These are phyloP conservation scores for Penicillium mononematosum DNA, from an alignment of 495 filamentous ascomycete species.

Conservation along the genomic window DNA sequence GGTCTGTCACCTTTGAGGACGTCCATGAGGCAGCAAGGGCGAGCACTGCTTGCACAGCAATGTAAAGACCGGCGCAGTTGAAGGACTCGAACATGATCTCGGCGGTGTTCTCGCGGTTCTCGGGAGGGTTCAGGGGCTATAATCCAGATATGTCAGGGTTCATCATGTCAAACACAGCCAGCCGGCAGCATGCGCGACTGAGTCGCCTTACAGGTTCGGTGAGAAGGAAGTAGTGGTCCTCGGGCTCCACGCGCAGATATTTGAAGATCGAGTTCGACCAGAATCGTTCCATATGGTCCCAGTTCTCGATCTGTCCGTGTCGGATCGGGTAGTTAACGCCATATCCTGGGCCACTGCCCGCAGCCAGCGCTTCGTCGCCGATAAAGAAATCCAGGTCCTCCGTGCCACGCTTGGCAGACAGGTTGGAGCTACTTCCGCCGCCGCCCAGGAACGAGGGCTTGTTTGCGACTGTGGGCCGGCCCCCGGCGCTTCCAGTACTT, in stretches of 20 bases:
- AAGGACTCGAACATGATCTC: conserved; percentile 99
- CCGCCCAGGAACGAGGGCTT: conserved; percentile 96
- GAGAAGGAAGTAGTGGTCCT: conserved; percentile 96
- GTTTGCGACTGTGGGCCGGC: conserved; percentile 83
- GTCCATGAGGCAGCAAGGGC: conserved; percentile 98
- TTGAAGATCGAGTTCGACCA: conserved; percentile 99
- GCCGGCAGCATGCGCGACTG: conserved; percentile 7
- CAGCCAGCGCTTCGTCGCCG: conserved; percentile 89
- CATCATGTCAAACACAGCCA: conserved; percentile 1
- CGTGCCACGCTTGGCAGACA: conserved; percentile 90
- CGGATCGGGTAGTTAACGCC: conserved; percentile 95
- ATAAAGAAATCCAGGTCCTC: conserved; percentile 99
- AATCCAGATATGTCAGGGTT: conserved; percentile 16
- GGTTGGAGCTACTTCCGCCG: conserved; percentile 73
- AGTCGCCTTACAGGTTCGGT: conserved; percentile 80
- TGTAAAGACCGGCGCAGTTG: conserved; percentile 98
- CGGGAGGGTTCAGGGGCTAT: conserved; percentile 93
- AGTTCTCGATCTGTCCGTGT: conserved; percentile 97
- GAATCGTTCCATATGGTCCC: conserved; percentile 99
- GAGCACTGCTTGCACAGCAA: conserved; percentile 95
- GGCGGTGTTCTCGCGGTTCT: conserved; percentile 98
- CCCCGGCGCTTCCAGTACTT: conserved; percentile 71
- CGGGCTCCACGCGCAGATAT: conserved; percentile 94
- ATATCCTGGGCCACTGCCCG: conserved; percentile 84
- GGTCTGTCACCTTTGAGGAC: conserved; percentile 92